These are phyloP conservation scores for Blastocystis sp. DNA, from an alignment of 352 stramenopile genomes.

Conservation along the genomic window DNA sequence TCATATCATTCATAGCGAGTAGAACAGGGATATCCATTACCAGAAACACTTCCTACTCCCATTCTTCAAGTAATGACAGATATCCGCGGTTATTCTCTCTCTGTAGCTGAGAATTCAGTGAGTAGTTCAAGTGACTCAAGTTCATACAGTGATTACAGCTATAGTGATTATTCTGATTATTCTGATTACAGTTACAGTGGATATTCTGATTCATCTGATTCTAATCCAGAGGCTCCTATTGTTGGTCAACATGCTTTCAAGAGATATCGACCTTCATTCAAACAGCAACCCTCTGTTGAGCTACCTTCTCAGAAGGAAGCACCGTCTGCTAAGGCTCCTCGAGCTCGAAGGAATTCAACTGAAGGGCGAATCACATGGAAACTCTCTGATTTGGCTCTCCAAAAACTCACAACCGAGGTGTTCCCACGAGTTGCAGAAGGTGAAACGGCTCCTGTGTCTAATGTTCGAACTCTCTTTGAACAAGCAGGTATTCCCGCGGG, in stretches of 20 bases:
- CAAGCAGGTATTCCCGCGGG: background rate
- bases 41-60: background rate
- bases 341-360: background rate
- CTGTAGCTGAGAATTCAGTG: background rate
- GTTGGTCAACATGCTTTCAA: background rate
- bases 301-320: background rate
- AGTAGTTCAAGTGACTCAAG: background rate
- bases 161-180: background rate
- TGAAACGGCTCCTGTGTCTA: background rate
- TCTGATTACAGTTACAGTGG: conserved; percentile 1
- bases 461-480: background rate
- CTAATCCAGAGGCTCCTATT: background rate
- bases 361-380: background rate
- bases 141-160: conserved; percentile 27
- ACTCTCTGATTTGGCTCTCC: background rate
- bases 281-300: background rate
- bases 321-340: background rate
- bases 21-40: background rate
- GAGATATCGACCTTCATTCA: background rate
- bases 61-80: background rate
- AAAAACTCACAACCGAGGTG: background rate
- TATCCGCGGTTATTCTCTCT: background rate
- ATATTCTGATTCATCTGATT: background rate
- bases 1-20: background rate
- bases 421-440: background rate